Percentiles rank a stretch among this genome's conserved stretches.
Evolutionary conservation across 257 asterid genomes (phyloP).

Genomic region (Rubia yunnanensis): DNA sequence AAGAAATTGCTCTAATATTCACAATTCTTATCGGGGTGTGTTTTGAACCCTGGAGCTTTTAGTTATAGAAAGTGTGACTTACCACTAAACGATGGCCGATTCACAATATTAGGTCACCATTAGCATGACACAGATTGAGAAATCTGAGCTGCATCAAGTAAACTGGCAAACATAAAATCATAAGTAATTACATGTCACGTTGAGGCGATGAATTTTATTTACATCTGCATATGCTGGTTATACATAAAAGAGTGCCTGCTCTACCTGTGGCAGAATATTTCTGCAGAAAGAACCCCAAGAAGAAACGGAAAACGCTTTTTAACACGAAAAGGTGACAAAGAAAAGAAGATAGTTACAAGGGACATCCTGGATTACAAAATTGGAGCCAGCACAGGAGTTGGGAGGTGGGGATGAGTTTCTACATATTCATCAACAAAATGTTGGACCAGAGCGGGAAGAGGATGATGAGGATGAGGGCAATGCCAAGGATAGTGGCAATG

Average conservation of each 20-base stretch:
- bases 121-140: background rate
- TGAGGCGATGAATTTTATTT: background rate
- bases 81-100: too few species aligned
- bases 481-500: slow-evolving; percentile 22
- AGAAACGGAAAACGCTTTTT: background rate
- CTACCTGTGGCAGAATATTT: background rate
- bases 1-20: too few species aligned
- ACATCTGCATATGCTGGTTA: background rate
- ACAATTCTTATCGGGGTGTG: too few species aligned
- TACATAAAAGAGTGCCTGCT: background rate
- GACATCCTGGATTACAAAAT: background rate
- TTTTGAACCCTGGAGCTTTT: too few species aligned
- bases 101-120: too few species aligned
- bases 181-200: background rate
- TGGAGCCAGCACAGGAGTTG: too few species aligned
- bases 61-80: too few species aligned
- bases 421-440: slow-evolving; percentile 40
- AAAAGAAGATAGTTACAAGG: slow-evolving; percentile 25
- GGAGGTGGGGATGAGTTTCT: too few species aligned
- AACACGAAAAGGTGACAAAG: slow-evolving; percentile 17
- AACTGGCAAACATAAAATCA: background rate
- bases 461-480: slow-evolving; percentile 19
- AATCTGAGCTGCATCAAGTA: background rate
- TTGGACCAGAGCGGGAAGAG: slow-evolving; percentile 37
- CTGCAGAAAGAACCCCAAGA: background rate